phyloP scores from a whole-genome alignment of 2,329 filamentous ascomycete genomes.

The Apiospora hydei region DNA sequence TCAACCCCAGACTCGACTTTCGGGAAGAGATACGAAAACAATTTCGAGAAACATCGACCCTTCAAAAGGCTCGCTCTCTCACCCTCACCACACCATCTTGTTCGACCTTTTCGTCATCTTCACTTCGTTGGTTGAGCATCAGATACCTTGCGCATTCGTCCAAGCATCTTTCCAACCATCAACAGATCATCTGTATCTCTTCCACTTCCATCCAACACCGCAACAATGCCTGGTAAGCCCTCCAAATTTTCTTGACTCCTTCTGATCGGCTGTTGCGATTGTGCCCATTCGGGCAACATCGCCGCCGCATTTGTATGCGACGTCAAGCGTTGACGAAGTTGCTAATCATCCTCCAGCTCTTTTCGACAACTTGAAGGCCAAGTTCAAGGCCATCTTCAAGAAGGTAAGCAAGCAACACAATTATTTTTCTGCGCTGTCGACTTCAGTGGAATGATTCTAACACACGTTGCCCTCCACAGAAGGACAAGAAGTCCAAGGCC shows the following conservation, averaged over 20 bases:
- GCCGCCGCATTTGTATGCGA: neutral
- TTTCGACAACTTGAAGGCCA: constrained; percentile 62
- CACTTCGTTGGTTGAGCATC: neutral
- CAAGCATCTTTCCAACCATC: neutral
- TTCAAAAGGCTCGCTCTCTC: neutral
- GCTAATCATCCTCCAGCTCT: constrained; percentile 46
- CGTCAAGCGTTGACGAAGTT: constrained; percentile 30
- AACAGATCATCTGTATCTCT: constrained; percentile 26
- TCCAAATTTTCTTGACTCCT: constrained; percentile 24
- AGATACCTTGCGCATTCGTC: neutral
- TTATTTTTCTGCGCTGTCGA: neutral
- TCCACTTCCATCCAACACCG: constrained; percentile 31
- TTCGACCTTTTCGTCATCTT: neutral
- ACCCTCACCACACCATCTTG: neutral
- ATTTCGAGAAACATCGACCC: constrained; percentile 12
- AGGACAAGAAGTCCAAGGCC: neutral
- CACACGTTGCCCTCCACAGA: constrained; percentile 25
- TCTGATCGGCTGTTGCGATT: constrained; percentile 22
- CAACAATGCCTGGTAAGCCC: constrained; percentile 58
- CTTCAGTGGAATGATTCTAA: neutral
- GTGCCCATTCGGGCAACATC: neutral
- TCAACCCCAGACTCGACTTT: constrained; percentile 23
- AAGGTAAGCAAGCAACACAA: constrained; percentile 38
- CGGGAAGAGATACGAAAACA: neutral
- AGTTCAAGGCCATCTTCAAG: constrained; percentile 62